Conservation (phyloP, 495 filamentous ascomycete genomes). For the Penicillium taxi region DNA sequence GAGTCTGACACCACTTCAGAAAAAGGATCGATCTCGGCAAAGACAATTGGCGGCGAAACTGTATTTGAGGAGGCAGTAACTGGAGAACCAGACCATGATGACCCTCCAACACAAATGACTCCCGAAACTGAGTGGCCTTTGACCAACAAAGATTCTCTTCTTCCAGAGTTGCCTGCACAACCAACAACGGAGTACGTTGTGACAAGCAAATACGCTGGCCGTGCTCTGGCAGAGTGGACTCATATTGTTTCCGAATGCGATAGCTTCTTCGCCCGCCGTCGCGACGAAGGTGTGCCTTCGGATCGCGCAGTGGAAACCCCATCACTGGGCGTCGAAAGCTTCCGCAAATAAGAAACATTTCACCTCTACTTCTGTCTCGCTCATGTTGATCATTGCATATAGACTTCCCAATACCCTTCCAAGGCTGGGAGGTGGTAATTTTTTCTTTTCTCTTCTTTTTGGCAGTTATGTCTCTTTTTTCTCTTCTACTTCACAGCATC, state of each 20-base stretch:
- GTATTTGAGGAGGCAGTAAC: neutral
- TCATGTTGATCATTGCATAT: too few relatives aligned
- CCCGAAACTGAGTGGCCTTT: slow-evolving; percentile 1
- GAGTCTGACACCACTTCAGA: slow-evolving; percentile 26
- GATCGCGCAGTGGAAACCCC: slow-evolving; percentile 81
- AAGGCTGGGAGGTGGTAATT: neutral
- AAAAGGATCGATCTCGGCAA: slow-evolving; percentile 10
- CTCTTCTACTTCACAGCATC: slow-evolving; percentile 2
- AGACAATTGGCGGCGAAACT: slow-evolving; percentile 10
- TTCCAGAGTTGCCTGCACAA: slow-evolving; percentile 15
- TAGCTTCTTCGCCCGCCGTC: slow-evolving; percentile 81
- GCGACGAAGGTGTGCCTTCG: slow-evolving; percentile 72
- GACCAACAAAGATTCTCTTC: slow-evolving; percentile 17
- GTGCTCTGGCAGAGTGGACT: slow-evolving; percentile 88
- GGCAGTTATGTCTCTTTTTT: neutral
- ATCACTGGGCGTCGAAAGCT: slow-evolving; percentile 74
- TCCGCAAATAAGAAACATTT: slow-evolving; percentile 44
- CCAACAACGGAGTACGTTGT: slow-evolving; percentile 24
- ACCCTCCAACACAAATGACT: neutral
- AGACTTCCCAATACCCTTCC: neutral
- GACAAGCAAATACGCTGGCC: slow-evolving; percentile 67
- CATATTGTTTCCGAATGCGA: slow-evolving; percentile 81
- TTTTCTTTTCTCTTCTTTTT: neutral
- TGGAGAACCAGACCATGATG: neutral
- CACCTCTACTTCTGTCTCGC: neutral